Base-by-base conservation (phyloP, 2,329 filamentous ascomycete species). In the Paecilomyces formosus region DNA sequence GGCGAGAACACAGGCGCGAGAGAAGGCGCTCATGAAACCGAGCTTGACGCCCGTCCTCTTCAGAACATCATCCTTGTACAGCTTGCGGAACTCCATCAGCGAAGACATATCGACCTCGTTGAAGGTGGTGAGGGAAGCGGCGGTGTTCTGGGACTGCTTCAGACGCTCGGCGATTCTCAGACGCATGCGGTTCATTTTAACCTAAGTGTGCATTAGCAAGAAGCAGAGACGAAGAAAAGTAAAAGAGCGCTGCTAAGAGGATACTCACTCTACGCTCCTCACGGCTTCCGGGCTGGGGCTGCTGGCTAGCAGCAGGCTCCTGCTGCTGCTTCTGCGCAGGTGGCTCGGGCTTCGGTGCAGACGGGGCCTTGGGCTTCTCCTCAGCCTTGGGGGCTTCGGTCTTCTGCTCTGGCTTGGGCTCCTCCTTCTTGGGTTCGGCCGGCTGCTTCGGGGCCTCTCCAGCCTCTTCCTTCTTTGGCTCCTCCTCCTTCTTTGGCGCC, bases 161-260 rank as follows among this genome's bases (percentile, higher is more conserved):
- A 99, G 85, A 67, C 94, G 92, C 81, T 99, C 94, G 55, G 94
- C 91, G 67, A 97, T 99, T 62, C 94, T 88, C 61, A 97, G 85
- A 65, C 94, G 92, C 94, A 99, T 99, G 64, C 94, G 91, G 82
- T 97, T 97, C 94, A 99, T 99, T 84, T 99, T 99, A 70, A 97
- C 91, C 90, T 94, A 52, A 55, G 55, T 13, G 55, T 39, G 49
- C 52, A 28, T 31, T 28, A 54, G 8, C 45, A 30, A 31, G 50
- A 39, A 50, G 62, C 35, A 35, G 18, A 24, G 11, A 21, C 35
- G 31, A 21, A 22, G 3, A 21, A 57, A 24, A 61, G 57, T 39
- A 55, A 52, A n/a, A 13, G 56, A 50, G 55, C 39, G 26, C 18
- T 8, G 18, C 33, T n/a, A 39, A n/a, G 18, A 13, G 18, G 22